These are phyloP conservation scores for Penicillium sp. DNA, from an alignment of 2,329 filamentous ascomycete species.

Conservation along the genomic window DNA sequence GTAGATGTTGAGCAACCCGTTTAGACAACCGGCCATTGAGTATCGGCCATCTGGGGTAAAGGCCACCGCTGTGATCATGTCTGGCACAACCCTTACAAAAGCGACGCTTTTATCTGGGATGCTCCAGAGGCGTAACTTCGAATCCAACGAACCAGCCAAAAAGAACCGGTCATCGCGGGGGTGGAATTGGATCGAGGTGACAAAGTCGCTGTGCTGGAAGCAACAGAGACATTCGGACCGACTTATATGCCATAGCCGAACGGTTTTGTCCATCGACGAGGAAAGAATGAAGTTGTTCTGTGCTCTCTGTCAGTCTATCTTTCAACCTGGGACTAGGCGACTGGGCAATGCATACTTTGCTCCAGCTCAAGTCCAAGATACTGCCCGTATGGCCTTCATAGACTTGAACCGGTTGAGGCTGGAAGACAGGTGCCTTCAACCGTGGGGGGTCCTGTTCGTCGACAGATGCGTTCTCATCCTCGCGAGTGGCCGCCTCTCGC, in stretches of 20 bases:
- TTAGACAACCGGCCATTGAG: slow-evolving; percentile 82
- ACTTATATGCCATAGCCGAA: slow-evolving; percentile 87
- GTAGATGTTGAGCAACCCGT: slow-evolving; percentile 83
- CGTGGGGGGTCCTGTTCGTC: slow-evolving; percentile 56
- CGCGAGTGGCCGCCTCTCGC: slow-evolving; percentile 67
- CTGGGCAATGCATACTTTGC: slow-evolving; percentile 58
- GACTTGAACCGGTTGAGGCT: slow-evolving; percentile 70
- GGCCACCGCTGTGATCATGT: slow-evolving; percentile 89
- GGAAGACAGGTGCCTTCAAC: slow-evolving; percentile 87
- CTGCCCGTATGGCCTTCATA: slow-evolving; percentile 82
- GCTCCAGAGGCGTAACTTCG: slow-evolving; percentile 86
- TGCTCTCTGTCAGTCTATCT: slow-evolving; percentile 6
- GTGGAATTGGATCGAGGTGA: slow-evolving; percentile 92
- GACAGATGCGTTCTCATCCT: slow-evolving; percentile 55
- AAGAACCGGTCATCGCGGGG: slow-evolving; percentile 96
- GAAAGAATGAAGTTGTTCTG: slow-evolving; percentile 92
- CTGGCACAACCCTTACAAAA: slow-evolving; percentile 70
- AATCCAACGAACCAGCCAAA: slow-evolving; percentile 86
- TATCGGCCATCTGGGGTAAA: slow-evolving; percentile 91
- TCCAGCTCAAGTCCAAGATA: slow-evolving; percentile 91
- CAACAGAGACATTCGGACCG: slow-evolving; percentile 82
- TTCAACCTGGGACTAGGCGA: background rate
- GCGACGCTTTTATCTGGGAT: slow-evolving; percentile 95
- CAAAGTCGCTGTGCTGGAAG: slow-evolving; percentile 92
- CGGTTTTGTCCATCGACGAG: slow-evolving; percentile 97